Base-by-base conservation (phyloP, 2,329 filamentous ascomycete species). In the Xylariaceae sp. region DNA sequence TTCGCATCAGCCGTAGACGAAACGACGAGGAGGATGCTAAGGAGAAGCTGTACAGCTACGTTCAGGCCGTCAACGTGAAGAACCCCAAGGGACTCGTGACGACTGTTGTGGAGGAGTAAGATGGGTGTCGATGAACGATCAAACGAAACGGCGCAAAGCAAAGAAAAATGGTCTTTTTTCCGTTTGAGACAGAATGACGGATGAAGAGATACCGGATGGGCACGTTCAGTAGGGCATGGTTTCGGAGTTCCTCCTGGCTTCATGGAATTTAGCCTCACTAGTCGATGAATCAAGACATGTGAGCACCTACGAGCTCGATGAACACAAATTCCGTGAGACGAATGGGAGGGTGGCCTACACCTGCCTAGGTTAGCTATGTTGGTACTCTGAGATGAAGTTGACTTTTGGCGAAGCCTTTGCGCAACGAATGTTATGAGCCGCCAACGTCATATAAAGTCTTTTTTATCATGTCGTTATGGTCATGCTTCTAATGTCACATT, bases 11-110 rank as follows among this genome's bases (percentile, higher is more conserved):
- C 77, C 92, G 95, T 82, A 96, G 96, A 89, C 92, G 95, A 88
- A 99, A 99, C 84, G 95, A 99, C 81, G 95, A 98, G 87, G 95
- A 99, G 84, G 92, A 91, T 75, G 95, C 96, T 79, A 96, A 96
- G 87, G 92, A 99, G 88, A 96, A 96, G 87, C 89, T 99, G 70
- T 99, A 98, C 90, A 95, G 90, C 81, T 97, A 96, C 83, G 95
- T 99, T 72, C 94, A 99, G 88, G 95, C 95, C 73, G 95, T 99
- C 79, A 97, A 97, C 82, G 93, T 98, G 78, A 96, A 98, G 91
- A 90, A 96, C 83, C 88, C 92, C 81, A 98, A 97, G 91, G 94
- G 95, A 80, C 89, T 99, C 72, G 87, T 90, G 77, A 99, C 95
- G 71, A 87, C 90, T 73, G 85, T 96, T 73, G 94, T 99, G 66